Conservation (phyloP, 345 rosid species). For the Dimocarpus longan region DNA sequence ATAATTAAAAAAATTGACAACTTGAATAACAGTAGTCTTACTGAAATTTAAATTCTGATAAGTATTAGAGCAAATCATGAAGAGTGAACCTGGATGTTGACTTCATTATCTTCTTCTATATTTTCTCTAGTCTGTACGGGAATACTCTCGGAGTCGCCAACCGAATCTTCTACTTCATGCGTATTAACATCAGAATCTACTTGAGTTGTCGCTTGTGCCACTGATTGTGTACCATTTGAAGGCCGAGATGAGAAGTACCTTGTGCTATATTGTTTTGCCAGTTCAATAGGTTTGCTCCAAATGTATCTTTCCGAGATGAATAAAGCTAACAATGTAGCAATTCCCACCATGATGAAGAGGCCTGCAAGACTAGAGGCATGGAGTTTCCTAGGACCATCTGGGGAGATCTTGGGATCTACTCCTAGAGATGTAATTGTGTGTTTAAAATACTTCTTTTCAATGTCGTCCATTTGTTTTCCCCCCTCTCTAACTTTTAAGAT, state of each 20-base stretch:
- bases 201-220: background rate
- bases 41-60: no score
- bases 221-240: background rate
- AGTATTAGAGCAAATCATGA: no score
- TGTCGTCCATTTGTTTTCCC: background rate
- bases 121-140: background rate
- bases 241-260: background rate
- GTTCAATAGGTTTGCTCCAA: background rate
- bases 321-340: slow-evolving; percentile 9
- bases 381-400: slow-evolving; percentile 11
- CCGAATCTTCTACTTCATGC: background rate
- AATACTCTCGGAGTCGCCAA: background rate
- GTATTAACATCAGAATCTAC: background rate
- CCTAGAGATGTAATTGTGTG: background rate
- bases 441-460: slow-evolving; percentile 13
- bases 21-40: no score
- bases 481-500: slow-evolving; percentile 20
- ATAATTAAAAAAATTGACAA: no score
- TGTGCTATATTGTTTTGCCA: background rate
- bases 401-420: background rate
- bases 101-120: no score
- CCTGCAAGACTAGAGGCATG: slow-evolving; percentile 27
- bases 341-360: slow-evolving; percentile 27
- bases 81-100: no score
- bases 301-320: slow-evolving; percentile 1